Base-by-base conservation (phyloP, 768 basidiomycete genomes). In the Lactifluus echinatus region DNA sequence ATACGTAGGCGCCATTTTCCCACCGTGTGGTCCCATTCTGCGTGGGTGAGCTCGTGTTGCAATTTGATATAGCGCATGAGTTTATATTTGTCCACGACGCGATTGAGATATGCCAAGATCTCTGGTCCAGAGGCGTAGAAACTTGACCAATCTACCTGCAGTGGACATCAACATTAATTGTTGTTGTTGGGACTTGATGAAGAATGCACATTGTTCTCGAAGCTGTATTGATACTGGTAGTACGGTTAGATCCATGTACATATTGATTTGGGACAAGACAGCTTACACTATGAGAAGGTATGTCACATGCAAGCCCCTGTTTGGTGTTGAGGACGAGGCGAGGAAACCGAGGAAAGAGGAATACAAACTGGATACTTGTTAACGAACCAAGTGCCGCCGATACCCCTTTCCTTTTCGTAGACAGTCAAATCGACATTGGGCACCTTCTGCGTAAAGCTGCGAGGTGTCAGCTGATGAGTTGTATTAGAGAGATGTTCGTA, bases 311-410 rank as follows among this genome's bases (percentile, higher is more conserved):
- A 10, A 83, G 65, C 8, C 82, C 81, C 73, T 80, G 64, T 8
- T 21, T 24, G 47, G 17, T 12, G 23, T 19, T 26, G 24, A 29
- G 23, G 28, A 29, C 15, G 31, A 7, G 5, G 14, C n/a, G n/a
- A n/a, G n/a, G n/a, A n/a, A 43, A 36, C 11, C n/a, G n/a, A 17
- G 14, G 12, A 31, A 19, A 34, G 48, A 8, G 7, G 26, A 64
- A 64, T 47, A 79, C 79, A 4, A n/a, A n/a, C n/a, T n/a, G 80
- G 80, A 64, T 82, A 83, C 55, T 66, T 73, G 55, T 81, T 83
- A 5, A 70, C 67, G 59, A 72, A 77, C 83, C 83, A 85, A 3
- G 80, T 77, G 3, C 83, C 83, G 12, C 82, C 83, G 24, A 85
- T 71, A 2, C 75, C 77, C 48, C 79, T 78, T 54, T 85, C 77